phyloP scores from a whole-genome alignment of 352 stramenopile species.

The Pythium sukuiense region DNA sequence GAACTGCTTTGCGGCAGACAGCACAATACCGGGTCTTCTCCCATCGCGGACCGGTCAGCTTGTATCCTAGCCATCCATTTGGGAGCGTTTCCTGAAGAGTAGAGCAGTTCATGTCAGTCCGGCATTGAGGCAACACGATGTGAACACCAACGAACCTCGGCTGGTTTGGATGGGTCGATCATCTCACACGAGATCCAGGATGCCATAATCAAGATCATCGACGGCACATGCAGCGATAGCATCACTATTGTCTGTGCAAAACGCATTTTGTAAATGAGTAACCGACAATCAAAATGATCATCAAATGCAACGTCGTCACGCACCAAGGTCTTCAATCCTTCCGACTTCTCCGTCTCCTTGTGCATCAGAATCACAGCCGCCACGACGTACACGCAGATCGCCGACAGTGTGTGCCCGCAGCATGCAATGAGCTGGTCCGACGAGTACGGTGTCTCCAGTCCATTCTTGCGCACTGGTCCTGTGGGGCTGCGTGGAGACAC shows the following conservation, averaged over 20 bases:
- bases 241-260: slow-evolving; percentile 50
- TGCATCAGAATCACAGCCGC: slow-evolving; percentile 27
- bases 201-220: slow-evolving; percentile 46
- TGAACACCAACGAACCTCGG: slow-evolving; percentile 26
- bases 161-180: slow-evolving; percentile 56
- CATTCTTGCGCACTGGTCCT: slow-evolving; percentile 56
- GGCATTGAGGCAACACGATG: slow-evolving; percentile 4
- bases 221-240: slow-evolving; percentile 50
- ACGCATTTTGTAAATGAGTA: not conserved
- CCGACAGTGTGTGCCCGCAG: slow-evolving; percentile 63
- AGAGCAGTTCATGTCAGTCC: not conserved
- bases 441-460: slow-evolving; percentile 69
- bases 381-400: slow-evolving; percentile 59
- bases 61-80: slow-evolving; percentile 70
- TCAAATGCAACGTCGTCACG: slow-evolving; percentile 14
- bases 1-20: slow-evolving; percentile 74
- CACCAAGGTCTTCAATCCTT: slow-evolving; percentile 21
- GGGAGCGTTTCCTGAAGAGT: slow-evolving; percentile 29
- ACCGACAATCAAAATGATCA: not conserved
- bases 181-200: slow-evolving; percentile 74
- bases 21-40: slow-evolving; percentile 82
- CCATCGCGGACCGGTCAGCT: slow-evolving; percentile 67
- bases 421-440: slow-evolving; percentile 79
- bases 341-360: slow-evolving; percentile 15
- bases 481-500: slow-evolving; percentile 7